phyloP scores from a whole-genome alignment of 2,329 filamentous ascomycete species.

The Apiospora sp. region DNA sequence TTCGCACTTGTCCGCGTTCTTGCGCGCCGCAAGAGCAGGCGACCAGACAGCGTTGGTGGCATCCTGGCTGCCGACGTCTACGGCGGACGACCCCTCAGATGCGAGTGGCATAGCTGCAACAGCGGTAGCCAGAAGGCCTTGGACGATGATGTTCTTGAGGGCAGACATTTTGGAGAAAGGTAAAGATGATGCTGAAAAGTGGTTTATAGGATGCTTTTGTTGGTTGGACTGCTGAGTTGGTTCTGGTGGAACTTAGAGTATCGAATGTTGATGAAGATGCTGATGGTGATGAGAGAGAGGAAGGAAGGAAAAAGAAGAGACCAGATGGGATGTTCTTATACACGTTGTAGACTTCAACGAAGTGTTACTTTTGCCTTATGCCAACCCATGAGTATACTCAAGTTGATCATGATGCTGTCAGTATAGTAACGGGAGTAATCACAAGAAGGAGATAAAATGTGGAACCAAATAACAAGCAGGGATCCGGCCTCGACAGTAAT shows the following conservation, averaged over 20 bases:
- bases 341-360: background rate
- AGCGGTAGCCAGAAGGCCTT: background rate
- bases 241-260: background rate
- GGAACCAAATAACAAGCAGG: background rate
- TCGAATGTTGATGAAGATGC: background rate
- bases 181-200: background rate
- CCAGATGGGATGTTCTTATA: background rate
- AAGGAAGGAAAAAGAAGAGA: background rate
- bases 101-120: background rate
- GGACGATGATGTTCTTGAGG: conserved; percentile 8
- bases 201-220: background rate
- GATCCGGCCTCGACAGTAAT: background rate
- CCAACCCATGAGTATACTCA: background rate
- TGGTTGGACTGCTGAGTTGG: background rate
- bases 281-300: background rate
- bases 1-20: background rate
- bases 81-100: background rate
- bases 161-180: background rate
- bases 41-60: background rate
- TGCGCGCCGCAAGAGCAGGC: background rate
- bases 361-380: background rate
- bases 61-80: background rate
- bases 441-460: background rate
- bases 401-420: background rate
- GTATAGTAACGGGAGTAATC: background rate